Evolutionary conservation across 768 basidiomycete species (phyloP).

Genomic region (Phaffia australis): DNA sequence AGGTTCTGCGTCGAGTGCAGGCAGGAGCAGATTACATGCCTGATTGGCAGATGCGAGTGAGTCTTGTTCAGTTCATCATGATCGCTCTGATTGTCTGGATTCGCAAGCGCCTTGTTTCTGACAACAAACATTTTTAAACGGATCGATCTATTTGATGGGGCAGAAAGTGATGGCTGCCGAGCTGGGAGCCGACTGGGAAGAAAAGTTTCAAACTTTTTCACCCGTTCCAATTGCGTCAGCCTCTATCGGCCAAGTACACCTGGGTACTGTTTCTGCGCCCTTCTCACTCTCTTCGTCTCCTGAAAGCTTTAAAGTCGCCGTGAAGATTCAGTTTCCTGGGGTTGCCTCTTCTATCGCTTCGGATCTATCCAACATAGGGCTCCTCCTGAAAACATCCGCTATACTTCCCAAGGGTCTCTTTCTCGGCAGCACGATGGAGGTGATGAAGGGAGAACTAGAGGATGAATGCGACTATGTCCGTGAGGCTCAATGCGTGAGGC

Average conservation of each 20-base stretch:
- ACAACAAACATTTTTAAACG: background rate
- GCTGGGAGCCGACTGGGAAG: constrained; percentile 63
- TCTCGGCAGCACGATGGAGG: constrained; percentile 74
- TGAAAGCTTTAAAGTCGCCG: constrained; percentile 34
- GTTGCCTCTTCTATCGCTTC: constrained; percentile 74
- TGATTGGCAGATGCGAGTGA: constrained; percentile 91
- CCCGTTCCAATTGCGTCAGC: constrained; percentile 87
- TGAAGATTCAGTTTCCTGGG: constrained; percentile 91
- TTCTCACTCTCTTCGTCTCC: constrained; percentile 39
- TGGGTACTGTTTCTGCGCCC: constrained; percentile 50
- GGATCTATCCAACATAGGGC: constrained; percentile 73
- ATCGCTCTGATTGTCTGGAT: background rate
- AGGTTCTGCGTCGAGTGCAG: constrained; percentile 80
- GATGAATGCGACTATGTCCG: constrained; percentile 86
- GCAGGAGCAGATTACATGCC: constrained; percentile 98
- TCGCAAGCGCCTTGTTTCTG: background rate
- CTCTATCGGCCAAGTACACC: constrained; percentile 93
- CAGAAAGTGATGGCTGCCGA: constrained; percentile 60
- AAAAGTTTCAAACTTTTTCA: constrained; percentile 62
- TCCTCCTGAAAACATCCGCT: constrained; percentile 66
- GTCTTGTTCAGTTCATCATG: constrained; percentile 15
- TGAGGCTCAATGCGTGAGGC: constrained; percentile 61
- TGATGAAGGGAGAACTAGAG: constrained; percentile 75
- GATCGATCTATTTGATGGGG: constrained; percentile 29
- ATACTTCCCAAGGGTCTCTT: constrained; percentile 81